Evolutionary conservation across 176 grass and related monocot species (phyloP).

Genomic region (Triticum monococcum): DNA sequence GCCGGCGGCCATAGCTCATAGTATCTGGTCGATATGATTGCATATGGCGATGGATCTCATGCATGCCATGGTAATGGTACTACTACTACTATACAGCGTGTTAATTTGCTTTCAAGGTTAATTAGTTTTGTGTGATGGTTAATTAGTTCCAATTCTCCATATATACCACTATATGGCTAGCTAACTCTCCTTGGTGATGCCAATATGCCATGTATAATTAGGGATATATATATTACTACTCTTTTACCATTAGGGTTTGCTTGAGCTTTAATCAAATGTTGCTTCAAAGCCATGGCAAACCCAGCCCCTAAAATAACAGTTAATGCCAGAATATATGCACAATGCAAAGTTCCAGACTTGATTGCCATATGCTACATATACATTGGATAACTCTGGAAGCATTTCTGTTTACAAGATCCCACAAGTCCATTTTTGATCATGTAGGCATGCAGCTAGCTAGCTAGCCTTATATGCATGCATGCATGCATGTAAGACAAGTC

Average conservation of each 20-base stretch:
- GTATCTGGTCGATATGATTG: background rate
- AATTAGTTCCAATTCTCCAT: background rate
- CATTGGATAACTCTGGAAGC: background rate
- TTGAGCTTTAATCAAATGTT: conserved; percentile 48
- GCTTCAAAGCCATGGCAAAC: conserved; percentile 40
- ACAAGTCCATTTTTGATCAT: conserved; percentile 23
- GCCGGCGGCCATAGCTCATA: conserved; percentile 1
- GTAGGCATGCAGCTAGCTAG: background rate
- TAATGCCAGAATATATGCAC: conserved; percentile 25
- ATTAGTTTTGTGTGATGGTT: conserved; percentile 34
- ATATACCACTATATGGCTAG: conserved; percentile 10
- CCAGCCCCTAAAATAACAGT: conserved; percentile 22
- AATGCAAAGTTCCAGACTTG: conserved; percentile 28
- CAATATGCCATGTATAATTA: conserved; percentile 30
- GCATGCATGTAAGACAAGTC: background rate
- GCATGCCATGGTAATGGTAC: conserved; percentile 30
- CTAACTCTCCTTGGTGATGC: conserved; percentile 31
- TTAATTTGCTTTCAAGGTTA: conserved; percentile 13
- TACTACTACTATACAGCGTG: background rate
- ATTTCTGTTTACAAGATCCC: background rate
- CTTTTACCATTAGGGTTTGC: conserved; percentile 40
- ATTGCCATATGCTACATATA: background rate
- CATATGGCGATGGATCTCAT: background rate
- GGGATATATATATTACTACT: conserved; percentile 3
- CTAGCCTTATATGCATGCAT: background rate